Evolutionary conservation across 2,329 filamentous ascomycete species (phyloP).

Genomic region (Neonectria magnoliae): DNA sequence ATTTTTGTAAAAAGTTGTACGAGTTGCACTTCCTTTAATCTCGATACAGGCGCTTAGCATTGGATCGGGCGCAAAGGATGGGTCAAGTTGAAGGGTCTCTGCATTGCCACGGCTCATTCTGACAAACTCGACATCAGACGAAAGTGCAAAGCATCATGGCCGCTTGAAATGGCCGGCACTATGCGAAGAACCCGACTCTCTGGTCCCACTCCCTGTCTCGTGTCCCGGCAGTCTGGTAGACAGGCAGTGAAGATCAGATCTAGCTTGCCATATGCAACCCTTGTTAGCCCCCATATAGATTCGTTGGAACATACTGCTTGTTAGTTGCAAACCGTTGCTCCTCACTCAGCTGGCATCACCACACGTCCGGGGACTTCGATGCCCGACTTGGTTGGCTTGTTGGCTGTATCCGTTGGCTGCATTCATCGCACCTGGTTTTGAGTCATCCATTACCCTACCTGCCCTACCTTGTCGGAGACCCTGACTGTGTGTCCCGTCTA

Average conservation of each 20-base stretch:
- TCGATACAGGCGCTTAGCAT: neutral
- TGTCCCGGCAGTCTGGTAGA: slow-evolving; percentile 10
- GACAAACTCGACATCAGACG: neutral
- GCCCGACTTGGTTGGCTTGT: neutral
- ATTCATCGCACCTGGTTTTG: neutral
- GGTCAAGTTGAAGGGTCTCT: neutral
- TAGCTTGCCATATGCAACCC: slow-evolving; percentile 5
- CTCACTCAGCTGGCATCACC: neutral
- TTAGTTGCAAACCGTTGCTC: slow-evolving; percentile 9
- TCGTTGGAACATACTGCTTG: neutral
- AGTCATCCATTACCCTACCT: slow-evolving; percentile 31
- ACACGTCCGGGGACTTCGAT: neutral
- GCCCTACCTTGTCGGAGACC: slow-evolving; percentile 30
- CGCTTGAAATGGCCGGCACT: neutral
- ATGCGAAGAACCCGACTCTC: neutral
- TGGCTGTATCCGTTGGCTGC: neutral
- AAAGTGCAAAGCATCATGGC: slow-evolving; percentile 1
- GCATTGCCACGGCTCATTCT: neutral
- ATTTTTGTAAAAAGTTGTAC: neutral
- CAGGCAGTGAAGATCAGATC: neutral
- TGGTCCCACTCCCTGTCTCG: neutral
- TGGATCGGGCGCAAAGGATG: no score
- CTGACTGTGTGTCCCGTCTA: slow-evolving; percentile 32
- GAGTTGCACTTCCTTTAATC: neutral
- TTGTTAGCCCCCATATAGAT: neutral